These are phyloP conservation scores for Aspergillus sp. DNA, from an alignment of 2,329 filamentous ascomycete species.

Conservation along the genomic window DNA sequence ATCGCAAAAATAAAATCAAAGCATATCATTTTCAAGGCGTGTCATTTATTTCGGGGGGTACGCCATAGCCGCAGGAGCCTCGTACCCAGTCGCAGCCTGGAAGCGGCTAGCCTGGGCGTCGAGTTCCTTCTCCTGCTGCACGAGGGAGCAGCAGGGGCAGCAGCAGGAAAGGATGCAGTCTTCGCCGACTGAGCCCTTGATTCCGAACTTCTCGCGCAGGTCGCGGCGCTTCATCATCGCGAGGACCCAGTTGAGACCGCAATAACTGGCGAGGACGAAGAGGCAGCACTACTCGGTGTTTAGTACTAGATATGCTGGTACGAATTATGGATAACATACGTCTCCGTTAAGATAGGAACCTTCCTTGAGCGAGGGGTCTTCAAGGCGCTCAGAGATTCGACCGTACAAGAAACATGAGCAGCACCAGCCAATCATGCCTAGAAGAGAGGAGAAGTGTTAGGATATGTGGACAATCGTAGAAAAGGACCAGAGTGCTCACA, in stretches of 20 bases:
- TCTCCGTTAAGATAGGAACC: constrained; percentile 28
- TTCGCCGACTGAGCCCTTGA: constrained; percentile 49
- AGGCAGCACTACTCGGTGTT: constrained; percentile 29
- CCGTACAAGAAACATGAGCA: constrained; percentile 35
- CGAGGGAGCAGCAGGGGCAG: constrained; percentile 57
- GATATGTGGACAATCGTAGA: not conserved
- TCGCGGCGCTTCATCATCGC: constrained; percentile 56
- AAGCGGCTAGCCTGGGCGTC: constrained; percentile 17
- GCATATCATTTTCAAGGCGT: not conserved
- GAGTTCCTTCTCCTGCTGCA: constrained; percentile 61
- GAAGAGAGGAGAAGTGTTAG: not conserved
- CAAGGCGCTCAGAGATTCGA: constrained; percentile 30
- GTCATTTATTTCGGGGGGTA: constrained; percentile 7
- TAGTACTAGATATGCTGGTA: not conserved
- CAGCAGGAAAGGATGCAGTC: constrained; percentile 58
- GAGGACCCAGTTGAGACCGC: constrained; percentile 40
- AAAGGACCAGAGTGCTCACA: constrained; percentile 23
- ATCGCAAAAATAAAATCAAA: not conserved
- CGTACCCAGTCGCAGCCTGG: constrained; percentile 20
- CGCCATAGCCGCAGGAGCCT: constrained; percentile 25
- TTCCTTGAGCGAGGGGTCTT: constrained; percentile 29
- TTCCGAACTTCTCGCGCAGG: constrained; percentile 55
- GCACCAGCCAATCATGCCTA: constrained; percentile 29
- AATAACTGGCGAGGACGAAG: constrained; percentile 30
- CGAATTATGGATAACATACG: constrained; percentile 19